Percentiles rank a stretch among this genome's conserved stretches.
Conservation (phyloP, 129 eudicot species). For the sunflower (Helianthus annuus) region HanXRQr2.0-SUNRISE NC_035439.2:134101613-134102112, state of each 20-base stretch:
- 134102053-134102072: too few relatives aligned
- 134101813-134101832: constrained; percentile 53
- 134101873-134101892: too few relatives aligned
- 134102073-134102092: not conserved
- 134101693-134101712: constrained; percentile 27
- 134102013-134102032: too few relatives aligned
- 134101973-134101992: too few relatives aligned
- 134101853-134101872: not conserved
- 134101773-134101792: constrained; percentile 44
- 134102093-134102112: constrained; percentile 50
- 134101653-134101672: not conserved
- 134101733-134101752: constrained; percentile 26
- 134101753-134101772: constrained; percentile 39
- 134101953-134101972: too few relatives aligned
- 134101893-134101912: too few relatives aligned
- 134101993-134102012: too few relatives aligned
- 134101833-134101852: not conserved
- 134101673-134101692: not conserved
- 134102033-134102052: too few relatives aligned
- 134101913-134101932: too few relatives aligned
- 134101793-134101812: constrained; percentile 47
- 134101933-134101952: too few relatives aligned
- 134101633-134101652: too few relatives aligned
- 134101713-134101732: constrained; percentile 10
- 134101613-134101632: not conserved